Evolutionary conservation across 179 eudicot species (phyloP).

Genomic region (Silene noctiflora): DNA sequence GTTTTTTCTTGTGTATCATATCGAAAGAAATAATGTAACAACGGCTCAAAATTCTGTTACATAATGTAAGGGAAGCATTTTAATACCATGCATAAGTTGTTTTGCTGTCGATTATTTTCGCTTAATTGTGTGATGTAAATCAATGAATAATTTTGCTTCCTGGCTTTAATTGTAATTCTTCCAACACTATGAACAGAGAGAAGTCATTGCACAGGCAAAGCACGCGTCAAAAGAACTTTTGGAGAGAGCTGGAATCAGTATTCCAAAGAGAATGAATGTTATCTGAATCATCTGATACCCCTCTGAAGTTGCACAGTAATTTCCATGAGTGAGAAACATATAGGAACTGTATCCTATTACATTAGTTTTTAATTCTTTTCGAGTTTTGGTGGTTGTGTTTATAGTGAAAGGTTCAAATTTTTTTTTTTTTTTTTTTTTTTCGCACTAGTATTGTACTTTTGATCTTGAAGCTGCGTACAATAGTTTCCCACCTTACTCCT

Average conservation of each 20-base stretch:
- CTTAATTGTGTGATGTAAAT: not conserved
- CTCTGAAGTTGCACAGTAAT: not conserved
- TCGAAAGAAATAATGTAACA: too few relatives aligned
- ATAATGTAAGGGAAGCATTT: too few relatives aligned
- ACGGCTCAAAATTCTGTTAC: too few relatives aligned
- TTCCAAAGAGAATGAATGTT: slow-evolving; percentile 69
- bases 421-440: too few relatives aligned
- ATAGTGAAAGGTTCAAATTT: too few relatives aligned
- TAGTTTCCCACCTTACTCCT: too few relatives aligned
- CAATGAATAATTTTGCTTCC: not conserved
- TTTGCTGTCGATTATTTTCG: not conserved
- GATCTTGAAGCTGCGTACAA: too few relatives aligned
- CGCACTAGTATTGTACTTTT: too few relatives aligned
- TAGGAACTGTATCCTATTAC: not conserved
- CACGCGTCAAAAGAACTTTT: slow-evolving; percentile 52
- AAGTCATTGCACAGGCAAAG: slow-evolving; percentile 57
- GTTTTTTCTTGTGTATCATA: too few relatives aligned
- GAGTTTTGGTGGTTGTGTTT: not conserved
- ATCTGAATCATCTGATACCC: slow-evolving; percentile 19
- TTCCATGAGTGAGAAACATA: slow-evolving; percentile 1
- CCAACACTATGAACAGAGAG: slow-evolving; percentile 39
- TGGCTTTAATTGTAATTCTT: not conserved
- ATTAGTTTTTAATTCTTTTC: not conserved
- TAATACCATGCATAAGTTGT: not conserved
- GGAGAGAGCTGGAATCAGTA: slow-evolving; percentile 67